Evolutionary conservation across 768 basidiomycete genomes (phyloP).

Genomic region (Podaxis sp.): DNA sequence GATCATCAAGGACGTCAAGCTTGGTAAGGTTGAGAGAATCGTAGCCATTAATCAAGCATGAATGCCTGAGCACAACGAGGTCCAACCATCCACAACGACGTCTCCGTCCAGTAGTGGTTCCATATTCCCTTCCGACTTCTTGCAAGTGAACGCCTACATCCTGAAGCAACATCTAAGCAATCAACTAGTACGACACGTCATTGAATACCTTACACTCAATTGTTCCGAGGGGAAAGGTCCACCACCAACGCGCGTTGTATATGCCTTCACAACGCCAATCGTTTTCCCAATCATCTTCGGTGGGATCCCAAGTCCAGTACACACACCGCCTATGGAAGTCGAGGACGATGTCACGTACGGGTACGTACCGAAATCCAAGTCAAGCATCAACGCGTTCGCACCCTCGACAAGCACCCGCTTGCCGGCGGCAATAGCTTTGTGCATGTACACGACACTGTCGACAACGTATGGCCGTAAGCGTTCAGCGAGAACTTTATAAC

Average conservation of each 20-base stretch:
- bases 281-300: slow-evolving; percentile 83
- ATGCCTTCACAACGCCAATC: slow-evolving; percentile 96
- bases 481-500: slow-evolving; percentile 88
- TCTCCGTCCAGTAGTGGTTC: slow-evolving; percentile 88
- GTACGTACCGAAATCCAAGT: slow-evolving; percentile 97
- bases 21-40: slow-evolving; percentile 93
- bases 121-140: slow-evolving; percentile 91
- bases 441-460: slow-evolving; percentile 85
- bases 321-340: slow-evolving; percentile 92
- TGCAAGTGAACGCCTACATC: slow-evolving; percentile 84
- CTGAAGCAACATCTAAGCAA: slow-evolving; percentile 33
- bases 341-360: slow-evolving; percentile 96
- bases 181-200: neutral
- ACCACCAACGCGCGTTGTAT: slow-evolving; percentile 97
- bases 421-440: slow-evolving; percentile 68
- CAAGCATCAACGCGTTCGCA: slow-evolving; percentile 98
- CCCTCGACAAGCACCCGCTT: slow-evolving; percentile 93
- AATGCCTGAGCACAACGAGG: slow-evolving; percentile 91
- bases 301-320: slow-evolving; percentile 96
- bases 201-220: slow-evolving; percentile 60
- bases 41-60: slow-evolving; percentile 93
- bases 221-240: slow-evolving; percentile 98
- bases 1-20: slow-evolving; percentile 84
- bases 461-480: slow-evolving; percentile 85
- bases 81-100: slow-evolving; percentile 98